These are phyloP conservation scores for Acanthamoeba lenticulata DNA, from an alignment of 208 protist species.

Conservation along the genomic window DNA sequence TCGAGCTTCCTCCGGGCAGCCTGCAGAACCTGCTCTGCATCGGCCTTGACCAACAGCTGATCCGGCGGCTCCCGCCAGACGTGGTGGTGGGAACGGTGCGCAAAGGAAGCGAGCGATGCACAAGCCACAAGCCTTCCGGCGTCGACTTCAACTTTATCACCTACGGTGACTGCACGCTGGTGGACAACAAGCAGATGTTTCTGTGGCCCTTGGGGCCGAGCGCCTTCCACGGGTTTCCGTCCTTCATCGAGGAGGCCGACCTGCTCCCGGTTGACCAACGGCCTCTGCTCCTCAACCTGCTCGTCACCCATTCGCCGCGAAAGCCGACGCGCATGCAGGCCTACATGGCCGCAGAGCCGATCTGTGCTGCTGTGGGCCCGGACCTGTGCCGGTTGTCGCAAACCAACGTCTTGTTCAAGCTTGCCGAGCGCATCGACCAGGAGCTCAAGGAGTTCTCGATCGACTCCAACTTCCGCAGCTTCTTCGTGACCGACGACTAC, in stretches of 20 bases:
- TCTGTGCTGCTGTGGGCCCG: background rate
- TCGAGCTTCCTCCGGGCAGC: background rate
- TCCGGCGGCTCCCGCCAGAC: background rate
- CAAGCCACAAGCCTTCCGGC: background rate
- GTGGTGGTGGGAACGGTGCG: background rate
- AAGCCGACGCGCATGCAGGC: constrained; percentile 32
- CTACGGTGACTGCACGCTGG: constrained; percentile 1
- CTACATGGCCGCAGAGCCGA: background rate
- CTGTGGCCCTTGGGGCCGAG: background rate
- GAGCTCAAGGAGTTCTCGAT: background rate
- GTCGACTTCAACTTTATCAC: background rate
- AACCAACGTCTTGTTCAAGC: constrained; percentile 14
- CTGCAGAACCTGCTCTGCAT: background rate
- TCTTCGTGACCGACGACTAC: background rate
- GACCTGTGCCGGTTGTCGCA: background rate
- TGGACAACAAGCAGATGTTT: background rate
- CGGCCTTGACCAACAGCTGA: background rate
- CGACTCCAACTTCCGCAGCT: background rate
- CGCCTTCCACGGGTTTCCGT: background rate
- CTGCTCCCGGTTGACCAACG: background rate
- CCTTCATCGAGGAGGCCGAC: background rate
- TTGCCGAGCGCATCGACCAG: background rate
- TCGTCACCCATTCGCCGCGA: background rate
- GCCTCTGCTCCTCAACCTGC: background rate
- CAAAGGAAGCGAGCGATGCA: background rate